A percentile compares a stretch with the other conserved stretches of the same genome.
Evolutionary conservation across 2,329 filamentous ascomycete genomes (phyloP).

Genomic region (Ambrosiella xylebori): DNA sequence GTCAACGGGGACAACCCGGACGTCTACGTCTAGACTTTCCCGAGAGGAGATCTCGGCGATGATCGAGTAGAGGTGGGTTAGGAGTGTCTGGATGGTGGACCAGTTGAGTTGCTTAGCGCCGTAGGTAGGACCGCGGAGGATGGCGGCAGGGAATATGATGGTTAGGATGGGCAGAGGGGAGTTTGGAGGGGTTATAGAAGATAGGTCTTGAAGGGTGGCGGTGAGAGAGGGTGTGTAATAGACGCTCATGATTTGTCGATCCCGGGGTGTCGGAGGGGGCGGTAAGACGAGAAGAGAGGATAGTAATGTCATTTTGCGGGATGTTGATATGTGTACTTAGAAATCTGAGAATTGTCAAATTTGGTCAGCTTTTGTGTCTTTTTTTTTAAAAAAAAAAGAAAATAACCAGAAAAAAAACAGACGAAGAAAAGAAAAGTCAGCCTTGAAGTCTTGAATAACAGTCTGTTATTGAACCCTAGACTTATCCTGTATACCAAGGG

Average conservation of each 20-base stretch:
- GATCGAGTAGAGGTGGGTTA: constrained; percentile 65
- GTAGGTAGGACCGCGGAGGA: constrained; percentile 34
- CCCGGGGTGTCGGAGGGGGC: constrained; percentile 39
- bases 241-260: constrained; percentile 32
- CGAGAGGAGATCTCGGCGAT: constrained; percentile 54
- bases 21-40: constrained; percentile 41
- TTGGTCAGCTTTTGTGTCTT: no score
- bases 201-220: constrained; percentile 15
- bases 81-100: constrained; percentile 49
- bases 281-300: constrained; percentile 41
- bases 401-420: no score
- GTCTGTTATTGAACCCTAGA: no score
- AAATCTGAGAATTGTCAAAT: no score
- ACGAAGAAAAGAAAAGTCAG: no score
- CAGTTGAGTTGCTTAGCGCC: constrained; percentile 41
- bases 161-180: constrained; percentile 19
- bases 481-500: no score
- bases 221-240: constrained; percentile 42
- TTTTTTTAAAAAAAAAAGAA: no score
- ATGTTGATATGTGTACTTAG: no score
- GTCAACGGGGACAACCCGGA: constrained; percentile 56
- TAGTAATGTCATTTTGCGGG: no score
- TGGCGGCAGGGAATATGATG: constrained; percentile 44
- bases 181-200: neutral
- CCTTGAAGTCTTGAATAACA: no score